Base-by-base conservation (phyloP, 192 early-diverging fungal species). In the Coemansia biformis region DNA sequence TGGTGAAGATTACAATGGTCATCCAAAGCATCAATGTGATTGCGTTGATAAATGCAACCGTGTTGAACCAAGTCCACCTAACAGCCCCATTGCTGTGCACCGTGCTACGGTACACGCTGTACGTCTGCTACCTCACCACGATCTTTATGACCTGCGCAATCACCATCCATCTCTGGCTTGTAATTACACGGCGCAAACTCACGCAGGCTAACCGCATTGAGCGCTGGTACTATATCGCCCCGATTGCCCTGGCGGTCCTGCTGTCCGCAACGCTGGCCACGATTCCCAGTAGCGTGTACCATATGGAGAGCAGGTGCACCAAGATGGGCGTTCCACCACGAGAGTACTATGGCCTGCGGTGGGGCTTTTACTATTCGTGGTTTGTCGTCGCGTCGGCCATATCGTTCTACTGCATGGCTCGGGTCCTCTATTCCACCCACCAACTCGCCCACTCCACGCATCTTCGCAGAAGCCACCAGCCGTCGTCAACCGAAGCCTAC, bases 191-290 rank as follows among this genome's bases (percentile, higher is more conserved):
- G 18, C 59, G 71, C 21, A 58, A 63, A 28, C 55, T 75, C 3
- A 32, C 30, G 4, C 47, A 66, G 22, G 54, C 71, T 6, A 63
- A 40, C 15, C 63, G 54, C 30, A 62, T 56, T 24, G 70, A 74
- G 37, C 63, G 70, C n/a, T 74, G 70, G 70, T 74, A 74, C 48
- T 74, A 61, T 10, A 63, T 74, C 13, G 35, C 66, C 17, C 55
- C 70, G 0, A 47, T 74, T 12, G 19, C 59, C 0, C 38, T 74
- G 18, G 70, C 63, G 5, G 51, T 62, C 14, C 32, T 37, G 10
- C 31, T 74, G 21, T 62, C 70, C 0, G 57, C 63, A 10, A 30
- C 35, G 1, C 51, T 74, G 8, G 70, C 47, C 7, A 36, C 43
- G 4, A 62, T 74, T 32, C 70, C 70, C 1, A 66, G 45, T 48